Evolutionary conservation across 169 alveolate genomes (phyloP), one percentile per base, ranked within the genome.

Genomic region (Plasmodium ovale): DNA sequence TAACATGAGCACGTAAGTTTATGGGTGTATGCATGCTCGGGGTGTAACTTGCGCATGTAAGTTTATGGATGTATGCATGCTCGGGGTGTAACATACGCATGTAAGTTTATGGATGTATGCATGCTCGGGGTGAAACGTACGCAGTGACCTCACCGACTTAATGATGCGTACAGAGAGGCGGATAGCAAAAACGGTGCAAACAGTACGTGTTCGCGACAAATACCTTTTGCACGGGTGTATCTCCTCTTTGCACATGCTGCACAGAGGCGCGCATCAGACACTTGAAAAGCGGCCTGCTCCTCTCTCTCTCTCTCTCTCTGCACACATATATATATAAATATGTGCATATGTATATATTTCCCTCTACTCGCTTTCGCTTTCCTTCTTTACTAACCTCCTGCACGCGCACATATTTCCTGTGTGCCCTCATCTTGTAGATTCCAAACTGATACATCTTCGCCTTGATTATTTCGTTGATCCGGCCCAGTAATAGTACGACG

Each of bases 351-450:
- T 51, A n/a, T 9, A 51, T 14, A 14, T 51, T 3, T 16, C 0
- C 37, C 0, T 27, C 23, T 5, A 3, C 47, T 0, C 9, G 29
- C 14, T 10, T 2, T n/a, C 21, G 4, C 42, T 51, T 23, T 33
- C 51, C 68, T 27, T 49, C 25, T 49, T 42, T 29, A 21, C 42
- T 31, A 25, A 74, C 88, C 88, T 74, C 88, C 0, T 53, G 88
- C 42, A 74, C 33, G 35, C 14, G 37, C 42, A 25, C 27, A 35
- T 29, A 42, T 16, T 19, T 60, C 23, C 88, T 74, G 25, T 74
- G 10, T 9, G 21, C 16, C 54, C 69, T 58, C 0, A 74, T 6
- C n/a, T 59, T 59, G 25, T 58, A 27, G 12, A 74, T 12, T 1
- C 74, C 74, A 31, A 16, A 19, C 0, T 62, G 64, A 10, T 49